Conservation (phyloP, 2,329 filamentous ascomycete genomes). For the Phialophora chinensis region DNA sequence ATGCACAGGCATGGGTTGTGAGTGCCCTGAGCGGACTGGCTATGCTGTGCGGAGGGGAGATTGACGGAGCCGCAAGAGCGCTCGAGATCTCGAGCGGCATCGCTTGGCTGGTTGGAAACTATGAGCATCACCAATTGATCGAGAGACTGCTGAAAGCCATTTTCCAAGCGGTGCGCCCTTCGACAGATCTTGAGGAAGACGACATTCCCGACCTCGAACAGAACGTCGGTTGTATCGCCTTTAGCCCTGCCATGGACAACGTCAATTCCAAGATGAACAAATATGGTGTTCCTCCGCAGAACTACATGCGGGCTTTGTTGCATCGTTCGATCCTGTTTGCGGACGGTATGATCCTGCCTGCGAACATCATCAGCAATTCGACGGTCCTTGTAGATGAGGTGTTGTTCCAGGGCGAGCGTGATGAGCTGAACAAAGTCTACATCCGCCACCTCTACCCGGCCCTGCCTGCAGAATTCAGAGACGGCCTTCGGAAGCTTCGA, state of each 20-base stretch:
- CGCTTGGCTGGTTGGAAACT: slow-evolving; percentile 17
- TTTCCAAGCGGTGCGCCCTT: not conserved
- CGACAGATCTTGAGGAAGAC: not conserved
- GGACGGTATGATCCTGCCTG: slow-evolving; percentile 9
- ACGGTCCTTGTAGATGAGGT: slow-evolving; percentile 18
- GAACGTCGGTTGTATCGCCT: slow-evolving; percentile 5
- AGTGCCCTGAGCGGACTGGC: slow-evolving; percentile 10
- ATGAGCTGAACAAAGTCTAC: slow-evolving; percentile 13
- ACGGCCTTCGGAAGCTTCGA: slow-evolving; percentile 9
- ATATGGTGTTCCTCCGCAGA: slow-evolving; percentile 10
- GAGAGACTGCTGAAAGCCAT: slow-evolving; percentile 4
- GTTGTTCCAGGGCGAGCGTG: slow-evolving; percentile 16
- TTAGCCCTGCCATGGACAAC: slow-evolving; percentile 17
- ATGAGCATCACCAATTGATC: slow-evolving; percentile 11
- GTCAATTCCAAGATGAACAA: slow-evolving; percentile 19
- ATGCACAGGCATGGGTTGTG: slow-evolving; percentile 18
- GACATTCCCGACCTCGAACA: not conserved
- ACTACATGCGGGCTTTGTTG: slow-evolving; percentile 9
- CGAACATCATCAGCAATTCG: slow-evolving; percentile 12
- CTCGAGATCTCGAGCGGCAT: slow-evolving; percentile 14
- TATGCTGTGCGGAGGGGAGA: slow-evolving; percentile 10
- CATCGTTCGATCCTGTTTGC: slow-evolving; percentile 17
- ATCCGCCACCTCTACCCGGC: slow-evolving; percentile 2
- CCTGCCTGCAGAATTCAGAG: not conserved
- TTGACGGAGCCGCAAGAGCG: slow-evolving; percentile 3